Evolutionary conservation across 1,139 yeast genomes (phyloP), one percentile per base, ranked within the genome.

Genomic region (Kazachstania sp.): DNA sequence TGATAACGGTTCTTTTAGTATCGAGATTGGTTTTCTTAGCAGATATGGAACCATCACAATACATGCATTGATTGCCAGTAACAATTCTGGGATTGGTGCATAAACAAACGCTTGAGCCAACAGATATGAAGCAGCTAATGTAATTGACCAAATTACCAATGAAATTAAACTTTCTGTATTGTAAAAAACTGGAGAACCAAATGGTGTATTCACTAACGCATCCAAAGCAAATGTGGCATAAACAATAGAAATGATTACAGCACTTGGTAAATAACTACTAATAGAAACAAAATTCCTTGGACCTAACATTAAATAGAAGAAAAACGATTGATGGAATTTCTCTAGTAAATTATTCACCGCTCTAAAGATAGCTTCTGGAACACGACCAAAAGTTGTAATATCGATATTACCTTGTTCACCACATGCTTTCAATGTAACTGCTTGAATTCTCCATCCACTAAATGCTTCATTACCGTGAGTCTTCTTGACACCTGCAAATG

Each of bases 401-500:
- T 92, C 97, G 43, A 46, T 43, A 3, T 53, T 58, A 1, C 85
- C 86, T 4, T 62, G 60, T 0, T 70, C 70, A 1, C 83, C 84
- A 30, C 67, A 67, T 0, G 95, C 97, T 48, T 76, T 76, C 37
- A 94, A 65, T 1, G 97, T 86, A 35, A 92, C 68, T 0, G 97
- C 84, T 65, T 92, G 97, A 49, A 94, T 86, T 64, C 94, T 85
- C 95, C 96, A 92, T 2, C 97, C 97, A 45, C 95, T 83, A 63
- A 92, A 92, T 12, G 90, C 87, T 62, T 90, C 97, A 55, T 88
- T 81, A 3, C 97, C 95, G 44, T 79, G 73, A 1, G 74, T 64
- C 13, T 72, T 70, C 15, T 73, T 74, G n/a, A 60, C 48, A 1
- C 97, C 97, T 0, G 95, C 77, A 11, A 81, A 63, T 1, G 90